Conservation (phyloP, 2,329 filamentous ascomycete species). For the Exophiala oligosperma region DNA sequence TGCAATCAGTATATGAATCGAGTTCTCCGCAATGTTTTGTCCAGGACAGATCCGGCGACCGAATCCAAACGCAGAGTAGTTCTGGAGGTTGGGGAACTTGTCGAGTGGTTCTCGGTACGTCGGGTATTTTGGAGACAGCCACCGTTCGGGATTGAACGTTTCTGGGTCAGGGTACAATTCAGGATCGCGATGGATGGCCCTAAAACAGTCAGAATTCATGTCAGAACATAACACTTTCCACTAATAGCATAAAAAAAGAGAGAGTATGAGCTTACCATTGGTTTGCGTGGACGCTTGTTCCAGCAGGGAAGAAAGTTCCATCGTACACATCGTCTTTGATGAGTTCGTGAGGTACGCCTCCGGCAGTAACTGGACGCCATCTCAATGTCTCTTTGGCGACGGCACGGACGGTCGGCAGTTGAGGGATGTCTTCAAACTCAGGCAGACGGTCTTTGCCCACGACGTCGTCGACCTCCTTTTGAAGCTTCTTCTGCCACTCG, state of each 20-base stretch:
- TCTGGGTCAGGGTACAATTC: constrained; percentile 52
- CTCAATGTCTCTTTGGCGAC: constrained; percentile 44
- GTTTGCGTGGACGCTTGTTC: constrained; percentile 42
- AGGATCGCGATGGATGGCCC: constrained; percentile 53
- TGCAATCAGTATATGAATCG: constrained; percentile 25
- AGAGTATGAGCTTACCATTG: constrained; percentile 34
- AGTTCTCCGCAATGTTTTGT: constrained; percentile 30
- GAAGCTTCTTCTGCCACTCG: constrained; percentile 26
- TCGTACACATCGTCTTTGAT: constrained; percentile 27
- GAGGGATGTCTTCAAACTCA: constrained; percentile 37
- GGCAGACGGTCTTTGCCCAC: constrained; percentile 32
- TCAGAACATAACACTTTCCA: not conserved
- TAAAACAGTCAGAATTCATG: not conserved
- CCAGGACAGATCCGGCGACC: constrained; percentile 46
- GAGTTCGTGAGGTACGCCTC: constrained; percentile 26
- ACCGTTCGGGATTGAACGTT: constrained; percentile 55
- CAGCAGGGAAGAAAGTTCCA: constrained; percentile 50
- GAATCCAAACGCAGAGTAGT: constrained; percentile 57
- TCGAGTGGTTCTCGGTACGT: constrained; percentile 54
- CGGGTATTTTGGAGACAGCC: constrained; percentile 53
- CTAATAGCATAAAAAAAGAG: too few species aligned
- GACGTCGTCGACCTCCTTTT: constrained; percentile 40
- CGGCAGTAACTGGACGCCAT: constrained; percentile 41
- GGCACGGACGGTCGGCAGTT: constrained; percentile 39
- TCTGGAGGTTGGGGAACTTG: constrained; percentile 54